phyloP scores from a whole-genome alignment of 2,329 filamentous ascomycete genomes.

The Simplicillium aogashimaense region DNA sequence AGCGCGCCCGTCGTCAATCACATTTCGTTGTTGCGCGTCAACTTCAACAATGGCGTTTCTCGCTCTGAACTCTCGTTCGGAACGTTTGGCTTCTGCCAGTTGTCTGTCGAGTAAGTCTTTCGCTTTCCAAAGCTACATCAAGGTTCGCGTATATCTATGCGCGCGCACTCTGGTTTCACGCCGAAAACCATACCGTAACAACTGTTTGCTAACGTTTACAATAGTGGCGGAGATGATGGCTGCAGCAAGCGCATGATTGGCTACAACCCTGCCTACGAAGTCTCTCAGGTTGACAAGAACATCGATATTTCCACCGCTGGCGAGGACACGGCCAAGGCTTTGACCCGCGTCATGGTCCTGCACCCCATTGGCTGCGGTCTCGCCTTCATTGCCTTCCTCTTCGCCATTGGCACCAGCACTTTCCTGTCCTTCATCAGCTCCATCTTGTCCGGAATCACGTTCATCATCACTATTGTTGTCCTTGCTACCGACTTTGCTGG shows the following conservation, averaged over 20 bases:
- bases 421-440: conserved; percentile 40
- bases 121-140: not conserved
- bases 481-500: conserved; percentile 48
- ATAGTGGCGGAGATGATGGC: conserved; percentile 34
- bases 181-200: not conserved
- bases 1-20: conserved; percentile 48
- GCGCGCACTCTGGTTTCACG: not conserved
- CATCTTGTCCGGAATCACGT: conserved; percentile 37
- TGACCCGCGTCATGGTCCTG: conserved; percentile 51
- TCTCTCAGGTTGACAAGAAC: conserved; percentile 24
- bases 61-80: conserved; percentile 39
- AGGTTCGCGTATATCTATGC: not conserved
- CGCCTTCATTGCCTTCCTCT: conserved; percentile 41
- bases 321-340: conserved; percentile 31
- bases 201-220: conserved; percentile 3
- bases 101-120: conserved; percentile 15
- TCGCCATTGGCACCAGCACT: conserved; percentile 37
- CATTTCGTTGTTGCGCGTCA: conserved; percentile 43
- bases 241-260: conserved; percentile 34
- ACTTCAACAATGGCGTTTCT: conserved; percentile 26
- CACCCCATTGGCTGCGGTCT: conserved; percentile 50
- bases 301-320: conserved; percentile 31
- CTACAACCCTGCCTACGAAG: conserved; percentile 41
- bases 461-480: conserved; percentile 35
- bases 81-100: conserved; percentile 49